Conservation (phyloP, 2,329 filamentous ascomycete species). For the Exophiala oligosperma region DNA sequence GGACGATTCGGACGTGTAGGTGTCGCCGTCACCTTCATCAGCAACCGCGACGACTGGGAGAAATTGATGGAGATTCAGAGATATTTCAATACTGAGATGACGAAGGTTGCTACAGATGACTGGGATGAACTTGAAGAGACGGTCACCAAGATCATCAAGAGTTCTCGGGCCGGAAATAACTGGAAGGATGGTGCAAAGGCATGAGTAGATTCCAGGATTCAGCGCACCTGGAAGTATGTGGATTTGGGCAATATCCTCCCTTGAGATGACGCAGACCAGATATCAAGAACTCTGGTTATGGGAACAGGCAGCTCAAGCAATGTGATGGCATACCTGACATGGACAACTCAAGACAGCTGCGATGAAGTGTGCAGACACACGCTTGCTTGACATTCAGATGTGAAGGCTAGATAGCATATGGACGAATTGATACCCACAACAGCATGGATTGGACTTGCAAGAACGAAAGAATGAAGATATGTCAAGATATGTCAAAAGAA, state of each 20-base stretch:
- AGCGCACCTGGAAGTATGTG: background rate
- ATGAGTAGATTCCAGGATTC: background rate
- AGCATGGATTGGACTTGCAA: background rate
- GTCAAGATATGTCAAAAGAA: background rate
- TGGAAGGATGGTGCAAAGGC: slow-evolving; percentile 34
- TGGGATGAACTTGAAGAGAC: slow-evolving; percentile 87
- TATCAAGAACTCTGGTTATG: background rate
- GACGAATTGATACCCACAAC: slow-evolving; percentile 5
- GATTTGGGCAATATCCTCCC: background rate
- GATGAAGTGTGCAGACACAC: background rate
- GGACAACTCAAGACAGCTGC: background rate
- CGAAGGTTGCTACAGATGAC: slow-evolving; percentile 78
- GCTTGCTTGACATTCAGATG: background rate
- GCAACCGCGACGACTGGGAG: slow-evolving; percentile 77
- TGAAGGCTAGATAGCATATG: slow-evolving; percentile 4
- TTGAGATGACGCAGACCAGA: background rate
- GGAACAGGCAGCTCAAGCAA: background rate
- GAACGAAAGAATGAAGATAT: background rate
- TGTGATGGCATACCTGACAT: background rate
- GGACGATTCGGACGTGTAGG: slow-evolving; percentile 95
- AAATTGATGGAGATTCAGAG: slow-evolving; percentile 77
- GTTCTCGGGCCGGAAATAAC: slow-evolving; percentile 42
- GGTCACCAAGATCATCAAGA: slow-evolving; percentile 79
- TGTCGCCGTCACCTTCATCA: slow-evolving; percentile 92
- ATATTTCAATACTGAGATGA: slow-evolving; percentile 78